A percentile compares a stretch with the other conserved stretches of the same genome.
These are phyloP conservation scores for Petunia hybrid DNA, from an alignment of 305 asterid genomes.

Conservation along the genomic window DNA sequence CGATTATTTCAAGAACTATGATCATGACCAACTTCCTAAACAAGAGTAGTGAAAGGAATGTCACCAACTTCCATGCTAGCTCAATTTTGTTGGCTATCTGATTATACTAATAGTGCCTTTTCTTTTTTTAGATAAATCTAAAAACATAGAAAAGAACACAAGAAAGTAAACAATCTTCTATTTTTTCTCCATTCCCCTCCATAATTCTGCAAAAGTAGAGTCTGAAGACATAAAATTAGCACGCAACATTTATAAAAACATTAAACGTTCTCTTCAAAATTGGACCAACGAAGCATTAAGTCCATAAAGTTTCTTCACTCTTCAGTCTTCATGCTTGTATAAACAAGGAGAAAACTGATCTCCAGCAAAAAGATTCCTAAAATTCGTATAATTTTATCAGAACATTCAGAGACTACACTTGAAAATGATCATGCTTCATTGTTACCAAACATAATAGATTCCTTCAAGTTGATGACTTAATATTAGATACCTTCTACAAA, in stretches of 20 bases:
- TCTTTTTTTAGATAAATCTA: background rate
- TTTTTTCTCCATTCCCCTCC: constrained; percentile 15
- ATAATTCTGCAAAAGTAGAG: background rate
- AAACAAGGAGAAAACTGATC: background rate
- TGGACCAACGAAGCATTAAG: background rate
- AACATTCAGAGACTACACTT: constrained; percentile 10
- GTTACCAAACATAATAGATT: too few relatives aligned
- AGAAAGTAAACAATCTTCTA: background rate
- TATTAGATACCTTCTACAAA: too few relatives aligned
- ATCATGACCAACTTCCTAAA: background rate
- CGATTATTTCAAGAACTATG: background rate
- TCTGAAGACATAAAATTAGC: background rate
- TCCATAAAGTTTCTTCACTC: constrained; percentile 9
- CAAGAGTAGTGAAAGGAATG: constrained; percentile 26
- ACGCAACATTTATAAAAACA: constrained; percentile 5
- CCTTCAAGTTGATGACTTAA: too few relatives aligned
- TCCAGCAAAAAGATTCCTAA: constrained; percentile 10
- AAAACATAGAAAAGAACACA: constrained; percentile 5
- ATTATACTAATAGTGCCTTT: too few relatives aligned
- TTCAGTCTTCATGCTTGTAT: background rate
- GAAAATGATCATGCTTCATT: too few relatives aligned
- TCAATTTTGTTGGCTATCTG: too few relatives aligned
- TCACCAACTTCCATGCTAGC: too few relatives aligned
- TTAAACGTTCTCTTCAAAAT: background rate
- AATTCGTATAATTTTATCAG: background rate